Evolutionary conservation across 306 rosid genomes (phyloP), one percentile per base, ranked within the genome.

Genomic region (Cercis canadensis): DNA sequence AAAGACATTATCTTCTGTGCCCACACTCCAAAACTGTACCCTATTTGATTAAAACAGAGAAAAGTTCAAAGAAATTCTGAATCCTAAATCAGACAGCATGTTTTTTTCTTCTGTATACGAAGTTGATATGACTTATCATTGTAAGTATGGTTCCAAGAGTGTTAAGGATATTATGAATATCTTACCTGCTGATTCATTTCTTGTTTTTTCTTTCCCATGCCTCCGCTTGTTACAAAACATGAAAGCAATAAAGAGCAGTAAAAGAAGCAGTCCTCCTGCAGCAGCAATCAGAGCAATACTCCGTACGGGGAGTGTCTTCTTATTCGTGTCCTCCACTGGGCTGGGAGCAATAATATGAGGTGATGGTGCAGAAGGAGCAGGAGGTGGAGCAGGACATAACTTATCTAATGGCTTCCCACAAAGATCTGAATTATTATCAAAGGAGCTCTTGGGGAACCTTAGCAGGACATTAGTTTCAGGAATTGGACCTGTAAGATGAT

Each of bases 401-500:
- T 3, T 60, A 59, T 80, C 74, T 82, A 85, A 80, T 56, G 88
- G 90, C 52, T 39, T 70, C 53, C 92, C 96, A 79, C 92, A 89
- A 36, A 89, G 88, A 69, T 57, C 82, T 8, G 78, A 67, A 59
- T 89, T 87, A 65, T 83, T 64, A 24, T 59, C 86, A 53, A 58
- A 89, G 0, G 83, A 76, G 66, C 83, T 89, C 43, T 47, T 56
- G 5, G 86, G 78, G 41, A 89, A 83, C 61, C 82, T 79, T 16
- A 68, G 78, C 7, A 86, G 67, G 75, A 76, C 88, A 76, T n/a
- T 33, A 55, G 84, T 86, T 36, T 73, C 50, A 61, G 92, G 96
- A 76, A 89, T 87, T 41, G 66, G 64, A 43, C 96, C 90, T 32
- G 11, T 75, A 19, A 89, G 83, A 52, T 81, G 82, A 61, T 89